Evolutionary conservation across 1,284 basidiomycete species (phyloP).

Genomic region (Hemileia vastatrix): DNA sequence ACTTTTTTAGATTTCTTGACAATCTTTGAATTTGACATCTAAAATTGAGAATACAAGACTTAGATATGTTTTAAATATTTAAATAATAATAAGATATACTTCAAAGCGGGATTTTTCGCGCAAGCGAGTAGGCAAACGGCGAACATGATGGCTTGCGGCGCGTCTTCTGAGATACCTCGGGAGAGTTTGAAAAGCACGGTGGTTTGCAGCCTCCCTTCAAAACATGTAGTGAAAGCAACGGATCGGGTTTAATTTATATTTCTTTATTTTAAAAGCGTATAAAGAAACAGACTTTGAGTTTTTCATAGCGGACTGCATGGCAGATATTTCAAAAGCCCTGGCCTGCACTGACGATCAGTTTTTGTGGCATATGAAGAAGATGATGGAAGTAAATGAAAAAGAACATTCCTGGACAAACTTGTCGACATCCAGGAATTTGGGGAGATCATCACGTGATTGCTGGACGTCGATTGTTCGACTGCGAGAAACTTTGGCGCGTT

Average conservation of each 20-base stretch:
- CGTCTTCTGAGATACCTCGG: slow-evolving; percentile 76
- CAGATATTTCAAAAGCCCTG: slow-evolving; percentile 71
- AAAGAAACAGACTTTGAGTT: slow-evolving; percentile 54
- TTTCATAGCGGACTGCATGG: slow-evolving; percentile 76
- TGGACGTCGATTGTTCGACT: too few species aligned
- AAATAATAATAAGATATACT: slow-evolving; percentile 48
- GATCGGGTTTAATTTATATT: slow-evolving; percentile 25
- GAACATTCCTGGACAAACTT: slow-evolving; percentile 64
- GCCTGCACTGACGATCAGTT: too few species aligned
- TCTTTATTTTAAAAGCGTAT: not conserved
- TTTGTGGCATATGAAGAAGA: slow-evolving; percentile 9
- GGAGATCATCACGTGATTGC: too few species aligned
- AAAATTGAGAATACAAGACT: not conserved
- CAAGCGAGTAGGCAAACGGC: slow-evolving; percentile 70
- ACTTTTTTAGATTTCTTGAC: slow-evolving; percentile 8
- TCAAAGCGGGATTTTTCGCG: slow-evolving; percentile 69
- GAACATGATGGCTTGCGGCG: slow-evolving; percentile 82
- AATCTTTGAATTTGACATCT: slow-evolving; percentile 1
- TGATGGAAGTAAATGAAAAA: slow-evolving; percentile 1
- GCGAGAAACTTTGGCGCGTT: too few species aligned
- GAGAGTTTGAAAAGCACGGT: slow-evolving; percentile 78
- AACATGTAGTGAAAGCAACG: slow-evolving; percentile 29
- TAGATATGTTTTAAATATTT: not conserved
- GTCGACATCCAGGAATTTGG: slow-evolving; percentile 69
- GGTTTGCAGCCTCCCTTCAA: slow-evolving; percentile 52